Conservation (phyloP, 2,329 filamentous ascomycete genomes). For the Domatiomyces globalis region DNA sequence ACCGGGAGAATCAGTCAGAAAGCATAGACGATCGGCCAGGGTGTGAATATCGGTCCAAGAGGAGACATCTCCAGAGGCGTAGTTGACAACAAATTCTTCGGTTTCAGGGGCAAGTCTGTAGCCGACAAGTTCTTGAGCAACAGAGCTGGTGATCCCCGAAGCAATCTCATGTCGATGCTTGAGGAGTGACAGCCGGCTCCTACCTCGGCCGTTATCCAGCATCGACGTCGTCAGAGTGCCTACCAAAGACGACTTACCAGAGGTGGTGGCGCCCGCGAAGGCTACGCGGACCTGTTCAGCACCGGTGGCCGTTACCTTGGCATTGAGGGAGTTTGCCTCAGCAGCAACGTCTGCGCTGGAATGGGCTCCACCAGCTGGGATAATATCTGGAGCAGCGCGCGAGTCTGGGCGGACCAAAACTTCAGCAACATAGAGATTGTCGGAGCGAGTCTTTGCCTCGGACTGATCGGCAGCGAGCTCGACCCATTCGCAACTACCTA, state of each 20-base stretch:
- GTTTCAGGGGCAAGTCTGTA: slow-evolving; percentile 38
- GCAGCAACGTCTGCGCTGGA: slow-evolving; percentile 22
- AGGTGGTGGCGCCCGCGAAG: slow-evolving; percentile 74
- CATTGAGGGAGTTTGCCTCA: slow-evolving; percentile 25
- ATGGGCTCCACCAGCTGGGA: neutral
- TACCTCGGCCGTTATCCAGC: slow-evolving; percentile 82
- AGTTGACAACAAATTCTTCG: slow-evolving; percentile 44
- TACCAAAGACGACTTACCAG: slow-evolving; percentile 81
- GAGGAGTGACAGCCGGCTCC: slow-evolving; percentile 72
- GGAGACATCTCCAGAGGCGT: slow-evolving; percentile 69
- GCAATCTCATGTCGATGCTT: slow-evolving; percentile 88
- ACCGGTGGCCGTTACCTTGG: neutral
- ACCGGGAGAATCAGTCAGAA: slow-evolving; percentile 83
- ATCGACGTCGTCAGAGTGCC: slow-evolving; percentile 78
- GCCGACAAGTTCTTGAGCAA: slow-evolving; percentile 84
- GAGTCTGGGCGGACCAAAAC: slow-evolving; percentile 65
- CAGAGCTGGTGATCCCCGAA: slow-evolving; percentile 83
- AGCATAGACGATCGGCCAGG: slow-evolving; percentile 62
- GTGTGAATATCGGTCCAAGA: slow-evolving; percentile 93
- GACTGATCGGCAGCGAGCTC: slow-evolving; percentile 19
- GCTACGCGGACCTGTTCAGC: slow-evolving; percentile 68
- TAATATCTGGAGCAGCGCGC: slow-evolving; percentile 1
- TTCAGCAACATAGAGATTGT: slow-evolving; percentile 74
- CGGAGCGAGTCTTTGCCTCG: slow-evolving; percentile 23
- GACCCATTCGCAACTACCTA: slow-evolving; percentile 61